Percentiles rank a stretch among this genome's conserved stretches.
These are phyloP conservation scores for Nannochloris sp. DNA, from an alignment of 139 green algal genomes.

Conservation along the genomic window DNA sequence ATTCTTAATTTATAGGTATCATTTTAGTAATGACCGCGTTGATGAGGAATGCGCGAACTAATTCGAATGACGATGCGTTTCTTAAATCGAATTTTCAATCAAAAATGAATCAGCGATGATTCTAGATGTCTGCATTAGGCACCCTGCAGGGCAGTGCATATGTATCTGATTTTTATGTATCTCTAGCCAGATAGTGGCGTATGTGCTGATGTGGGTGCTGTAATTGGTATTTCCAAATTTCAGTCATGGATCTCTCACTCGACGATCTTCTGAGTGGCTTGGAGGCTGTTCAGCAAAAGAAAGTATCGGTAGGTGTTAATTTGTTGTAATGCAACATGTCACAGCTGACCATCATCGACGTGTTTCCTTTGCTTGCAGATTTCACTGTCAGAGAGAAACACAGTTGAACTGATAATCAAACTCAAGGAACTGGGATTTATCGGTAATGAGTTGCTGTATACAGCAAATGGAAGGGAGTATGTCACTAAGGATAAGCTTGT, in stretches of 20 bases:
- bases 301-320: conserved; percentile 29
- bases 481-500: conserved; percentile 58
- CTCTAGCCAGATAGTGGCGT: background rate
- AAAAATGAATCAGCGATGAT: too few species aligned
- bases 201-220: background rate
- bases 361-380: conserved; percentile 15
- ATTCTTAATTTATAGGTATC: background rate
- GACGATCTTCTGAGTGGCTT: conserved; percentile 55
- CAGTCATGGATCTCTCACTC: conserved; percentile 41
- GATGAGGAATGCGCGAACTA: too few species aligned
- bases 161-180: background rate
- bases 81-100: background rate
- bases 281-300: conserved; percentile 55
- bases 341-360: background rate
- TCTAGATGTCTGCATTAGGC: too few species aligned
- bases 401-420: conserved; percentile 83
- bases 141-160: too few species aligned
- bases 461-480: conserved; percentile 76
- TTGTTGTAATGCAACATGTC: background rate
- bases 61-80: background rate
- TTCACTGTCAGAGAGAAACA: conserved; percentile 72
- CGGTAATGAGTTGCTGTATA: conserved; percentile 71
- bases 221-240: background rate
- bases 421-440: conserved; percentile 65
- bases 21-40: background rate